Percentiles rank a stretch among this genome's conserved stretches.
phyloP scores from a whole-genome alignment of 1,284 basidiomycete genomes.

The Ustilago vetiveriae region DNA sequence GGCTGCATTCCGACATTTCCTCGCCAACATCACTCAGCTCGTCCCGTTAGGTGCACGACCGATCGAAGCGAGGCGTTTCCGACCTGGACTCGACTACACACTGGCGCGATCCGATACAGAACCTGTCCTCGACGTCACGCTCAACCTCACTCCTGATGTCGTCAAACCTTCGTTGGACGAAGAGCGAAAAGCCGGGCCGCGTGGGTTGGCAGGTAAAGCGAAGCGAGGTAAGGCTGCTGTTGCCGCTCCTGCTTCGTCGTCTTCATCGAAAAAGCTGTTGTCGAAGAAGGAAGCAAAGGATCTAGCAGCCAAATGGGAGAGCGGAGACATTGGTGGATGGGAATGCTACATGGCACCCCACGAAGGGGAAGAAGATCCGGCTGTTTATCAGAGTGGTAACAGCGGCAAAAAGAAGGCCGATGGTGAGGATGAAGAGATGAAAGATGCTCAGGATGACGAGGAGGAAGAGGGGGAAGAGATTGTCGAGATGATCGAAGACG shows the following conservation, averaged over 20 bases:
- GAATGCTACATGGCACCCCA: conserved; percentile 96
- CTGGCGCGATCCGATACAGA: conserved; percentile 87
- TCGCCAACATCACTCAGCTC: conserved; percentile 80
- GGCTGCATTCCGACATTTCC: conserved; percentile 87
- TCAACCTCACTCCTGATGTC: conserved; percentile 84
- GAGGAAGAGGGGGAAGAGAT: conserved; percentile 68
- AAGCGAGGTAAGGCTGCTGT: conserved; percentile 33
- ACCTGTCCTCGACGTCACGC: conserved; percentile 80
- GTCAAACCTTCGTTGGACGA: conserved; percentile 50
- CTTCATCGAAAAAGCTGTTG: conserved; percentile 17
- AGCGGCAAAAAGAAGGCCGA: conserved; percentile 61
- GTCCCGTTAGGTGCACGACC: conserved; percentile 77
- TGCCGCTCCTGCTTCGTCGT: neutral
- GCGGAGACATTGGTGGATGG: conserved; percentile 90
- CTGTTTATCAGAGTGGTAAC: conserved; percentile 78
- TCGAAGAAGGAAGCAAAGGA: conserved; percentile 58
- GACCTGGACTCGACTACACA: conserved; percentile 94
- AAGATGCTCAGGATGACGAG: conserved; percentile 66
- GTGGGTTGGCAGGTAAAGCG: conserved; percentile 63
- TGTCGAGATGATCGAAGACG: conserved; percentile 63
- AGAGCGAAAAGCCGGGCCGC: conserved; percentile 51
- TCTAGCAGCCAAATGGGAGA: conserved; percentile 72
- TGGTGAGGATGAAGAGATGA: conserved; percentile 40
- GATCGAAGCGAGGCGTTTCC: conserved; percentile 81
- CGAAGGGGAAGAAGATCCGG: conserved; percentile 81